A percentile compares a stretch with the other conserved stretches of the same genome.
Evolutionary conservation across 768 basidiomycete species (phyloP).

Genomic region (Boletus subparvulus): DNA sequence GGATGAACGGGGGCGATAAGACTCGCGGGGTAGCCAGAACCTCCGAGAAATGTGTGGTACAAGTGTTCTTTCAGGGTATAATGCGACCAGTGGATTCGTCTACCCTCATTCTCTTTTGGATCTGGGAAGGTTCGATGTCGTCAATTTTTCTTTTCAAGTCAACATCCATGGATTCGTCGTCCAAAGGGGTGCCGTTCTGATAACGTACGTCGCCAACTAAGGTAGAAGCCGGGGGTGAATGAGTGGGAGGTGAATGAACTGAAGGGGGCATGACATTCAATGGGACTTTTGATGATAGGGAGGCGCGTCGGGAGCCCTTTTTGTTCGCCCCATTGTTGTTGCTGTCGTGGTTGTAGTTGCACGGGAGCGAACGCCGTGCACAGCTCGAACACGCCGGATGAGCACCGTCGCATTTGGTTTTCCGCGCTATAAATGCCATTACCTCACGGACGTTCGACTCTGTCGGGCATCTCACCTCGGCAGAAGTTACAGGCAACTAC

Average conservation of each 20-base stretch:
- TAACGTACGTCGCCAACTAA: constrained; percentile 36
- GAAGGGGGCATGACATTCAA: constrained; percentile 32
- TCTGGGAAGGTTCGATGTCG: constrained; percentile 49
- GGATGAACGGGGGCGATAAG: constrained; percentile 21
- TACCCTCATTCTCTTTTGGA: constrained; percentile 74
- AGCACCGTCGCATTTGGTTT: constrained; percentile 87
- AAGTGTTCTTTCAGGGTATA: constrained; percentile 52
- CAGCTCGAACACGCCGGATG: constrained; percentile 85
- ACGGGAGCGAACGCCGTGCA: constrained; percentile 68
- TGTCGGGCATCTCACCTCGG: constrained; percentile 55
- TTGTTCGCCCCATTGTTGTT: constrained; percentile 28
- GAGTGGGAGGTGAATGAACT: constrained; percentile 51
- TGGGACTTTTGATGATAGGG: constrained; percentile 46
- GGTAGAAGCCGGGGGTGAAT: constrained; percentile 49
- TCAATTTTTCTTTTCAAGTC: constrained; percentile 64
- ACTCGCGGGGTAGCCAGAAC: constrained; percentile 24
- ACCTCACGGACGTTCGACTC: constrained; percentile 5
- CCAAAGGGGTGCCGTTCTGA: constrained; percentile 36
- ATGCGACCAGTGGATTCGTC: constrained; percentile 47
- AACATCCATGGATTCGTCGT: constrained; percentile 47
- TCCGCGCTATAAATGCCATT: constrained; percentile 56
- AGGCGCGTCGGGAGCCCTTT: constrained; percentile 50
- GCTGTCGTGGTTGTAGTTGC: constrained; percentile 78
- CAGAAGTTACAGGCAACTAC: constrained; percentile 90
- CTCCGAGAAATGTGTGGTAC: constrained; percentile 22